Percentiles rank a stretch among this genome's conserved stretches.
Evolutionary conservation across 306 rosid genomes (phyloP).

Genomic region (Canavalia gladiata): DNA sequence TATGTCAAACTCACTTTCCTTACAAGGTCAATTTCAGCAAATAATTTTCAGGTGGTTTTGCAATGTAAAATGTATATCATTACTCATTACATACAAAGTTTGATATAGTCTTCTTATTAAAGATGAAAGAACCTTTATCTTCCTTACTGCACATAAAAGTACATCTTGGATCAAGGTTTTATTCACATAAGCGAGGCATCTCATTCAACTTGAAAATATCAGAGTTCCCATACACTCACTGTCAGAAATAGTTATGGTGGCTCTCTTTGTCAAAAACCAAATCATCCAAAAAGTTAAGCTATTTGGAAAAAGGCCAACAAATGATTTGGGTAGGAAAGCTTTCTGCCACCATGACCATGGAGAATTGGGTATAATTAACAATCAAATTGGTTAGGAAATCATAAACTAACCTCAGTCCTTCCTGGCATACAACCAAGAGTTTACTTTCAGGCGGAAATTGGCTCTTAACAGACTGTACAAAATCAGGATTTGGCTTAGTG

Average conservation of each 20-base stretch:
- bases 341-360: neutral
- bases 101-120: neutral
- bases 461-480: slow-evolving; percentile 75
- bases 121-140: neutral
- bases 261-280: neutral
- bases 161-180: neutral
- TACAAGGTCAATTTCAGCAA: slow-evolving; percentile 11
- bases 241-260: neutral
- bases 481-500: slow-evolving; percentile 85
- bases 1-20: neutral
- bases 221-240: neutral
- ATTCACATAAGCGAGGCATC: neutral
- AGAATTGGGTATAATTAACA: slow-evolving; percentile 20
- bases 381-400: slow-evolving; percentile 19
- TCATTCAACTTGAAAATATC: neutral
- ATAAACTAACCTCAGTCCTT: slow-evolving; percentile 85
- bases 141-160: slow-evolving; percentile 8
- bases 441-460: slow-evolving; percentile 73
- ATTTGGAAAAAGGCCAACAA: neutral
- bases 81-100: neutral
- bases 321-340: neutral
- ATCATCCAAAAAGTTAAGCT: slow-evolving; percentile 11
- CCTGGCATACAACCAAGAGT: slow-evolving; percentile 89
- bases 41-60: neutral
- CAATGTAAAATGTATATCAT: neutral